Base-by-base conservation (phyloP, 208 protist genomes). In the Spongospora subterranea region DNA sequence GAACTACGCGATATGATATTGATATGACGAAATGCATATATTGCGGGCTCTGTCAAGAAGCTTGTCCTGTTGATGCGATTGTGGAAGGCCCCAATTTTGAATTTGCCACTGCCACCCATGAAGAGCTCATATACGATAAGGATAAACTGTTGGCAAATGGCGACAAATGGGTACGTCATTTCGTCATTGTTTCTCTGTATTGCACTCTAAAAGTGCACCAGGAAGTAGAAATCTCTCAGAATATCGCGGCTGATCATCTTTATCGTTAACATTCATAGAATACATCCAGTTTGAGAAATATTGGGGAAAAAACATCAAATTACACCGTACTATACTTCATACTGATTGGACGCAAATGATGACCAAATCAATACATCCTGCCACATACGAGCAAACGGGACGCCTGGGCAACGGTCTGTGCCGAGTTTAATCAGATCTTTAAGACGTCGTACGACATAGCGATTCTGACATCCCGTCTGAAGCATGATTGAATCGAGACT, bases 11-110 rank as follows among this genome's bases (percentile, higher is more conserved):
- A 88, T 97, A 97, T 77, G 96, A 96, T 90, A 96, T 97, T 53
- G 96, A 97, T 91, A 96, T 97, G 95, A 97, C 95, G 60, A 97
- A 97, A 92, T 97, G 96, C 92, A 97, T 96, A 76, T 96, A 95
- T 90, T 95, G 94, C 90, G 96, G 96, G 24, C 96, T 96, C 89
- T 97, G 96, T 92, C 95, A 97, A 91, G 94, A 96, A 92, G 95
- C 96, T 29, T 96, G 95, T 93, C 96, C 96, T 45, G 95, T 97
- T 0, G 95, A 96, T 90, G 96, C 96, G 45, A 97, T 97, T 89
- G 96, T 97, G 0, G 96, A 97, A 92, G 95, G 95, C 39, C 96
- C 96, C 88, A 97, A 97, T 91, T 96, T 95, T 93, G 96, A 97
- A 90, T 97, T 94, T 54, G 91, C 95, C 0, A 96, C 96, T 1